Base-by-base conservation (phyloP, 2,329 filamentous ascomycete species). In the Apiospora sp. region DNA sequence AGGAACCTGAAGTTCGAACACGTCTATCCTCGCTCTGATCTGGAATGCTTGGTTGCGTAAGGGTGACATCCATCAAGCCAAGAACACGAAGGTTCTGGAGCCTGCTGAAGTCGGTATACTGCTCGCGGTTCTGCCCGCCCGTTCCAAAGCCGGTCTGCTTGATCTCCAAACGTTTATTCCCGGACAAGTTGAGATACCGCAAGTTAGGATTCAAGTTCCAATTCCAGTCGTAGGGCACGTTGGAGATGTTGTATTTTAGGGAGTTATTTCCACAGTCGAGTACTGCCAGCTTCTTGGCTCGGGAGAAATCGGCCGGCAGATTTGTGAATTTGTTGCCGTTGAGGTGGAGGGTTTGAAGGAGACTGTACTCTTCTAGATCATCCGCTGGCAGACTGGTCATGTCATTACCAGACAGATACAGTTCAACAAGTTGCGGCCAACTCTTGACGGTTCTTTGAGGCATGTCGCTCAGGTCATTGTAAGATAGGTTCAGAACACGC, bases 181-280 rank as follows among this genome's bases (percentile, higher is more conserved):
- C 96, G 0, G 96, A 98, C 79, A 99, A 87, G 79, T 98, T 99
- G 75, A 99, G 91, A 80, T 97, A 99, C 75, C 95, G 93, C 76
- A 99, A 85, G 78, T 98, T 97, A 68, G 93, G 94, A 79, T 99
- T 99, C 87, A 96, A 94, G 80, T 98, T 98, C 96, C 96, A 99
- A 79, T 99, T 99, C 96, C 96, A 99, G 81, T 99, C 96, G 80
- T 99, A 99, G 0, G 96, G 96, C 87, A 97, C 98, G 79, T 99
- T 99, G 43, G 95, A 96, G 68, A 99, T 97, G 81, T 99, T 99
- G 88, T 99, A 99, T 83, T 98, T 99, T 72, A 99, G 87, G 30
- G 90, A 92, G 80, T 99, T 99, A 87, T 94, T 98, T 74, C 95
- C 96, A 75, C 97, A 97, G 83, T 99, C 96, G 69, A 99, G 87